Percentiles rank a stretch among this genome's conserved stretches.
Conservation (phyloP, 306 rosid species). For the Quercus gilva region DNA sequence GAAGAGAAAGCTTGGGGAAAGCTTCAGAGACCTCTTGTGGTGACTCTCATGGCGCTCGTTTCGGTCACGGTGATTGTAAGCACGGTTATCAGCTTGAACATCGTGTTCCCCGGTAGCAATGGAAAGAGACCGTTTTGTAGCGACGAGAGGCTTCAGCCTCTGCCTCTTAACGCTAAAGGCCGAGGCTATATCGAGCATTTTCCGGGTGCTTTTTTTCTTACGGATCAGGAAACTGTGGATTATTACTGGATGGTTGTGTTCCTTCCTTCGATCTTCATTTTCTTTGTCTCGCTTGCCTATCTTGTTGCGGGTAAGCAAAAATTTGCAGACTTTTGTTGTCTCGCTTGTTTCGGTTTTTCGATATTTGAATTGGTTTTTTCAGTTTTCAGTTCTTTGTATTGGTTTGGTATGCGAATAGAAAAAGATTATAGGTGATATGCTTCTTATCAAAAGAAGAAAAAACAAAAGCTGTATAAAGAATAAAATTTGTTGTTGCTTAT, state of each 20-base stretch:
- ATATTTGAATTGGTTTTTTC: background rate
- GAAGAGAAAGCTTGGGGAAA: slow-evolving; percentile 88
- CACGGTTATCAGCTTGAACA: slow-evolving; percentile 57
- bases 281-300: slow-evolving; percentile 55
- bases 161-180: slow-evolving; percentile 51
- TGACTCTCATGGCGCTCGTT: slow-evolving; percentile 28
- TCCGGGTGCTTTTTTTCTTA: slow-evolving; percentile 66
- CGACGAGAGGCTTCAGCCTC: slow-evolving; percentile 58
- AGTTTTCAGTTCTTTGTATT: background rate
- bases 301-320: slow-evolving; percentile 67
- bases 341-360: background rate
- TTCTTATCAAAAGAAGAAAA: too few species aligned
- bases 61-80: slow-evolving; percentile 38
- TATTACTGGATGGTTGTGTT: slow-evolving; percentile 88
- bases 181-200: slow-evolving; percentile 55
- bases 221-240: slow-evolving; percentile 87
- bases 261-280: slow-evolving; percentile 67
- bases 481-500: too few species aligned
- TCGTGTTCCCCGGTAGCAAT: slow-evolving; percentile 59
- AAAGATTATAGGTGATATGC: background rate
- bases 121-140: slow-evolving; percentile 68
- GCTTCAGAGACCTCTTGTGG: slow-evolving; percentile 65
- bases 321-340: background rate
- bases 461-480: too few species aligned
- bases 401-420: background rate